Percentiles rank a stretch among this genome's conserved stretches.
Evolutionary conservation across 345 rosid genomes (phyloP).

Genomic region (Brassica rapa): DNA sequence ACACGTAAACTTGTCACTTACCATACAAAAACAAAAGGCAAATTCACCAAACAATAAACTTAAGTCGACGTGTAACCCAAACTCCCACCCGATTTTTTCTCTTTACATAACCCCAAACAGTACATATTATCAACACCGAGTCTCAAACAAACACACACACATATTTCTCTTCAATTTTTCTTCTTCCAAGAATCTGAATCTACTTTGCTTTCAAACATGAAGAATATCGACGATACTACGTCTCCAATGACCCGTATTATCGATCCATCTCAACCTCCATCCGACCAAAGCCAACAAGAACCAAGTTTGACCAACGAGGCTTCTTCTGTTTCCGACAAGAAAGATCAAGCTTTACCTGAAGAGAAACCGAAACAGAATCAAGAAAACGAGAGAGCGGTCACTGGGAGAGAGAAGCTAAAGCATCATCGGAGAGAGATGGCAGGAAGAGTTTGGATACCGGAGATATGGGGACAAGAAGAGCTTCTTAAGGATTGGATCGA

Average conservation of each 20-base stretch:
- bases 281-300: conserved; percentile 23
- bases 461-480: conserved; percentile 91
- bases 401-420: conserved; percentile 51
- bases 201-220: conserved; percentile 25
- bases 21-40: conserved; percentile 45
- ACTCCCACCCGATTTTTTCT: conserved; percentile 48
- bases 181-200: conserved; percentile 32
- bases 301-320: not conserved
- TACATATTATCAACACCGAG: conserved; percentile 21
- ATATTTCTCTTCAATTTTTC: not conserved
- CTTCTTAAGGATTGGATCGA: conserved; percentile 81
- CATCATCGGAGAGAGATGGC: conserved; percentile 55
- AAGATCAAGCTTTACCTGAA: not conserved
- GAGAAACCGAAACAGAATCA: conserved; percentile 14
- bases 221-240: conserved; percentile 29
- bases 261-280: conserved; percentile 16
- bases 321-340: conserved; percentile 8
- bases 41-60: conserved; percentile 26
- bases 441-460: conserved; percentile 85
- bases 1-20: conserved; percentile 60
- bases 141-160: conserved; percentile 25
- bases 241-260: conserved; percentile 25
- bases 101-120: conserved; percentile 24
- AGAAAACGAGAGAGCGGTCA: conserved; percentile 27
- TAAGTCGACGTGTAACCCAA: conserved; percentile 57